Evolutionary conservation across 2,329 filamentous ascomycete genomes (phyloP), one percentile per base, ranked within the genome.

Genomic region (Xylaria multiplex): DNA sequence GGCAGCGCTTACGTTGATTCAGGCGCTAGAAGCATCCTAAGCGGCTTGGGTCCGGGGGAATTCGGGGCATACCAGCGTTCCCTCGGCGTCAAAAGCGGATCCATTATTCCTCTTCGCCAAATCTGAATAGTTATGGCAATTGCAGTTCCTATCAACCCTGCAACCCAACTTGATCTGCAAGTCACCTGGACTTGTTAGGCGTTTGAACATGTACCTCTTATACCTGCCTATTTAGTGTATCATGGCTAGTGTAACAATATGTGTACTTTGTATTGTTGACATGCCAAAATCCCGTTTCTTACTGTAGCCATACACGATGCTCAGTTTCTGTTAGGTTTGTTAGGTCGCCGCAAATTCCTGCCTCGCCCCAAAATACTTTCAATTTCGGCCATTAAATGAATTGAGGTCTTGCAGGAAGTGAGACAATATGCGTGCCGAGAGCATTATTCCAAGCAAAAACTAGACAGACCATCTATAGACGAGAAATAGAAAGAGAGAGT

Each of bases 121-220:
- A 35, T 45, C 42, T 40, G 2, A 53, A 22, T 46, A 43, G 61
- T 59, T 48, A 40, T 24, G 32, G 50, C 42, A 24, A 50, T 46
- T 57, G 30, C 49, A 27, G 32, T 59, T 59, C 30, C 43, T 46
- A 43, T 32, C 40, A 62, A 65, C 65, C 65, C 62, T 67, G 65
- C 58, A 24, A 49, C 22, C 55, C 49, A 65, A 60, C 62, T 54
- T 35, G 60, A 68, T 68, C 59, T 66, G 63, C 63, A 66, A 62
- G 64, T 64, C 56, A 64, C 64, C 53, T 62, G 64, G 64, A 42
- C 52, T 27, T 32, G 7, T 43, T 53, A 48, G 19, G 50, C 19
- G 46, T 49, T 16, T 49, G 59, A 40, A 30, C 40, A 40, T 56
- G 40, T 56, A 59, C 40, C 27, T 64, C 19, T 27, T 16, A 54